Percentiles rank a stretch among this genome's conserved stretches.
phyloP scores from a whole-genome alignment of 2,329 filamentous ascomycete genomes.

The Aulographum hederae region DNA sequence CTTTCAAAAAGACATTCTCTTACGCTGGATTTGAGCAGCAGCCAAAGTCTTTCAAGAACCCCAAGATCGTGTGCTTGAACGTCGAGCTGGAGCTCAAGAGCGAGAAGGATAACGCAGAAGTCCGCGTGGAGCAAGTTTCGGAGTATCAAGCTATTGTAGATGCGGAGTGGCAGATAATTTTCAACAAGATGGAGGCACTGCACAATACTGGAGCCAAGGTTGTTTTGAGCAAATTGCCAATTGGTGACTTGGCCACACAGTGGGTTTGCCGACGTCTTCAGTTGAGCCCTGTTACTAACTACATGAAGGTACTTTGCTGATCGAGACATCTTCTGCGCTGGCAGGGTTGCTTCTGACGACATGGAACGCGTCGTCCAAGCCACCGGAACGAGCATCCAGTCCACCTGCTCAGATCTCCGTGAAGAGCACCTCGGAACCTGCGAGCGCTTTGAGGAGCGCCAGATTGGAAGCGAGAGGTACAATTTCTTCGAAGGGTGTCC shows the following conservation, averaged over 20 bases:
- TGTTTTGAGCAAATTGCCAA: constrained; percentile 89
- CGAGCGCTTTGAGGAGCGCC: constrained; percentile 79
- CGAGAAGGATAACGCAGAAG: constrained; percentile 98
- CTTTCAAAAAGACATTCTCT: constrained; percentile 99
- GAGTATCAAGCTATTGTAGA: constrained; percentile 99
- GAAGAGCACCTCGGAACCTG: constrained; percentile 80
- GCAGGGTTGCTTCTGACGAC: constrained; percentile 77
- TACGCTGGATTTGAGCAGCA: constrained; percentile 99
- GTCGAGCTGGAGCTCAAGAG: constrained; percentile 97
- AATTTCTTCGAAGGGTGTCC: constrained; percentile 98
- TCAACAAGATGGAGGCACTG: constrained; percentile 93
- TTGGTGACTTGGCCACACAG: constrained; percentile 93
- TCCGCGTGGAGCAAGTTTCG: constrained; percentile 92
- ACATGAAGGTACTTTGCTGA: constrained; percentile 92
- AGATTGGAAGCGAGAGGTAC: constrained; percentile 93
- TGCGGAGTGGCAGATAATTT: constrained; percentile 99
- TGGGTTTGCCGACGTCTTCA: constrained; percentile 23
- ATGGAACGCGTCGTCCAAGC: constrained; percentile 94
- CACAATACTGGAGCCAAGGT: constrained; percentile 93
- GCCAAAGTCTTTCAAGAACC: constrained; percentile 84
- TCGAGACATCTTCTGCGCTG: constrained; percentile 94
- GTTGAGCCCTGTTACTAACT: constrained; percentile 7
- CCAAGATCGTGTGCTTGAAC: constrained; percentile 93
- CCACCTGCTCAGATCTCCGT: constrained; percentile 89
- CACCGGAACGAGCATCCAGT: constrained; percentile 81